Conservation (phyloP, 805 yeast genomes). For the Myxozyma neotropica region DNA sequence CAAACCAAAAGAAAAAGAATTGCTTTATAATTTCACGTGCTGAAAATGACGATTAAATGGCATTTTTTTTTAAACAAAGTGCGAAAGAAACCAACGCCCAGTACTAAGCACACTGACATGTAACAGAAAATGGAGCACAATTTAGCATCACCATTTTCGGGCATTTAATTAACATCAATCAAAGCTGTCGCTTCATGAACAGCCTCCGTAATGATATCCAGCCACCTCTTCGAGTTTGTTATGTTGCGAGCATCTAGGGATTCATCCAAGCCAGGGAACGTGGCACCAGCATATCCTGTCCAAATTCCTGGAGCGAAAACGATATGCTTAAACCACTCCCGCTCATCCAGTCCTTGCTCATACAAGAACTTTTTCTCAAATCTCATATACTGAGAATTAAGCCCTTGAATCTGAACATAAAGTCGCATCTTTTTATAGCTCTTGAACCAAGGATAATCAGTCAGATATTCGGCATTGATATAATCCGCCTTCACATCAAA, state of each 20-base stretch:
- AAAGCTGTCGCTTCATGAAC: constrained; percentile 44
- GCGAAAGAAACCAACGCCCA: background rate
- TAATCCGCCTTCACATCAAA: constrained; percentile 54
- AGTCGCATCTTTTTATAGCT: constrained; percentile 59
- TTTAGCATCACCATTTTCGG: no score
- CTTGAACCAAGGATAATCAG: constrained; percentile 81
- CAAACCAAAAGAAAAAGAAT: no score
- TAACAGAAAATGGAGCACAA: background rate
- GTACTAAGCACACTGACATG: background rate
- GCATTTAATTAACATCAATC: constrained; percentile 5
- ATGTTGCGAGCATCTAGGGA: constrained; percentile 53
- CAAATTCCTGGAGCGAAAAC: constrained; percentile 62
- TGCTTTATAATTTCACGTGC: no score
- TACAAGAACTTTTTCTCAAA: constrained; percentile 53
- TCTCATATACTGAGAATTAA: constrained; percentile 48
- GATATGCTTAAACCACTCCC: constrained; percentile 62
- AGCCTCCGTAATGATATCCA: constrained; percentile 40
- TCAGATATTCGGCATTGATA: constrained; percentile 54
- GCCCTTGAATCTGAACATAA: constrained; percentile 56
- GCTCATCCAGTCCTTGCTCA: constrained; percentile 52
- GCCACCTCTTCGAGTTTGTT: constrained; percentile 47
- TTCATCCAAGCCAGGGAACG: constrained; percentile 58
- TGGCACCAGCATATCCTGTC: constrained; percentile 64
- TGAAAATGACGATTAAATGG: no score
- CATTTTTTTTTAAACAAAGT: no score